phyloP scores from a whole-genome alignment of 106 monocot genomes.

The Narthecium ossifragum region DNA sequence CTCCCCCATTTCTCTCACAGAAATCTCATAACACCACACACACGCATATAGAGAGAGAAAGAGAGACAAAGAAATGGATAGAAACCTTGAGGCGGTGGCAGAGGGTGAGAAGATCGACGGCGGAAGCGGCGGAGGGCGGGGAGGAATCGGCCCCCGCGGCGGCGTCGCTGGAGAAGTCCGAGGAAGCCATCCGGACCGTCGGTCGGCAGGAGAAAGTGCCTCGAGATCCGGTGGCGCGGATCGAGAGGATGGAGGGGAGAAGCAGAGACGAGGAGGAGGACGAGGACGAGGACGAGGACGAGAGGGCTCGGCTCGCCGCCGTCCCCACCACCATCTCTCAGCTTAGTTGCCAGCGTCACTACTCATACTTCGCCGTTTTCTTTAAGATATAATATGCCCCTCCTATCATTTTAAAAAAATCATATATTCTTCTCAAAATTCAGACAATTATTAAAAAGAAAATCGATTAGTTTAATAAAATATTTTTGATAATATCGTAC shows the following conservation, averaged over 20 bases:
- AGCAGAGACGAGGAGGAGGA: not conserved
- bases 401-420: too few species aligned
- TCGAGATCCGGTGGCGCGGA: not conserved
- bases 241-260: not conserved
- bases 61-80: not conserved
- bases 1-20: not conserved
- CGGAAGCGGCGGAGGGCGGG: conserved; percentile 20
- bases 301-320: too few species aligned
- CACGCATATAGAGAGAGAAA: not conserved
- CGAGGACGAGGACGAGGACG: not conserved
- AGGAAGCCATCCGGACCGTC: conserved; percentile 7
- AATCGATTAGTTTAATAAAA: too few species aligned
- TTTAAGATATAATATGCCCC: too few species aligned
- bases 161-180: too few species aligned
- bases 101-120: conserved; percentile 70
- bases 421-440: too few species aligned
- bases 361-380: too few species aligned
- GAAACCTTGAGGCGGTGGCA: conserved; percentile 73
- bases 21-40: not conserved
- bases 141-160: too few species aligned
- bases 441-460: too few species aligned
- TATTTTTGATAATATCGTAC: too few species aligned
- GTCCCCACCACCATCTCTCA: too few species aligned
- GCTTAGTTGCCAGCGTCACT: too few species aligned
- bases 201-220: conserved; percentile 3